Evolutionary conservation across 1,284 basidiomycete species (phyloP).

Genomic region (Coniophora puteana): DNA sequence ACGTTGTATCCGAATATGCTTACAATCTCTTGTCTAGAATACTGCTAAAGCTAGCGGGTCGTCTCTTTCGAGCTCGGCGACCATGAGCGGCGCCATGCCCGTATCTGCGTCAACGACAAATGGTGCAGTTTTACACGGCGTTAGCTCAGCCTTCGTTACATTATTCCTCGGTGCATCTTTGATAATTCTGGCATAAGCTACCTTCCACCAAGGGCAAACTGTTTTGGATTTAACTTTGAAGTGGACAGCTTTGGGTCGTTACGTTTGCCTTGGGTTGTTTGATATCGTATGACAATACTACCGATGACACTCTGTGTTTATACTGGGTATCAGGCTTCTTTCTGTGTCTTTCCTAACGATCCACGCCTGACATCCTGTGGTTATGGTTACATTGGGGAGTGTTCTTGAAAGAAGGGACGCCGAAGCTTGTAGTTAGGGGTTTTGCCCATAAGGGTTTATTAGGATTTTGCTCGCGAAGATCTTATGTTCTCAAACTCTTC

Average conservation of each 20-base stretch:
- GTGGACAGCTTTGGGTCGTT: too few species aligned
- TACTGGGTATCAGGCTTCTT: too few species aligned
- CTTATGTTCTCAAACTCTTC: not conserved
- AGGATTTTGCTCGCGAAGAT: not conserved
- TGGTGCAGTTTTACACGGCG: too few species aligned
- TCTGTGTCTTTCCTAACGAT: too few species aligned
- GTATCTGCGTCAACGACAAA: not conserved
- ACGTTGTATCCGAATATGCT: slow-evolving; percentile 1
- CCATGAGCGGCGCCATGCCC: not conserved
- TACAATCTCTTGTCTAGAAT: not conserved
- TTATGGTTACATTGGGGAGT: not conserved
- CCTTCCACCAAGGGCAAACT: too few species aligned
- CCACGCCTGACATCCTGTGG: not conserved
- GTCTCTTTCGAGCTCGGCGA: not conserved
- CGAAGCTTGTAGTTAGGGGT: not conserved
- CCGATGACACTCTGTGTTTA: too few species aligned
- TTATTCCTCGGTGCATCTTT: too few species aligned
- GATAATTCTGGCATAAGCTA: too few species aligned
- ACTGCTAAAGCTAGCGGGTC: slow-evolving; percentile 1
- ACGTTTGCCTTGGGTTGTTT: too few species aligned
- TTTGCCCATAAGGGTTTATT: not conserved
- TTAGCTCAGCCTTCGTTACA: too few species aligned
- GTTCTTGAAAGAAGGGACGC: not conserved
- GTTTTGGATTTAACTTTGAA: too few species aligned
- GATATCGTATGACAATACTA: too few species aligned